Evolutionary conservation across 371 early-diverging fungal species (phyloP), one percentile per base, ranked within the genome.

Genomic region (Gilbertella persicaria): DNA sequence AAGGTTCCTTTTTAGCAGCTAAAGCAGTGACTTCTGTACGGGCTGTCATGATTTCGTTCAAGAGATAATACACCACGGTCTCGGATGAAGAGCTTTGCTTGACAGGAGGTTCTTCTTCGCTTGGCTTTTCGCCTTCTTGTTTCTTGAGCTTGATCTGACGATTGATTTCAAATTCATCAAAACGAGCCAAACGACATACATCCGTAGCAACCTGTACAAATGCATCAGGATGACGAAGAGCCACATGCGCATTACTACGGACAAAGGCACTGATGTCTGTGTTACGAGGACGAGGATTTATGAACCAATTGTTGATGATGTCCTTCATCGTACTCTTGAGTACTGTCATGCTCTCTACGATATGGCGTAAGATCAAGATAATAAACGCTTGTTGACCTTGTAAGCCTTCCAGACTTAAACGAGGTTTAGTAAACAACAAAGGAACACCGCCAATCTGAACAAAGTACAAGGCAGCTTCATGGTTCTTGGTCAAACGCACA

Each of bases 291-390:
- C 88, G 76, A n/a, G 91, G 87, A 35, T 81, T 78, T 12, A 80
- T 78, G 25, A 88, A 85, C 88, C 89, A 89, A 13, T 75, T 84
- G 37, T 68, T 80, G 13, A 97, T 83, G 56, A 93, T 85, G 17
- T 79, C 68, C 47, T 89, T 87, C 85, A 98, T 92, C 6, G 80
- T 69, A n/a, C 61, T 60, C 49, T 79, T 72, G 49, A 97, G 60
- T 0, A 92, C 78, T 0, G 65, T 59, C 17, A 73, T 58, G 53
- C 85, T 78, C 66, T 98, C 98, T 38, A 95, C 79, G 13, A 92
- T 77, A 55, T 98, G 95, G 5, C 97, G 86, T 45, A 98, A 61
- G 37, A 97, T 89, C 50, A 95, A 84, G 24, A 90, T 71, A 35
- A 86, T 82, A 37, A 91, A 79, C 4, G 85, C 78, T 53, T 85